These are phyloP conservation scores for Pouteria campechiana DNA, from an alignment of 179 eudicot genomes.

Conservation along the genomic window DNA sequence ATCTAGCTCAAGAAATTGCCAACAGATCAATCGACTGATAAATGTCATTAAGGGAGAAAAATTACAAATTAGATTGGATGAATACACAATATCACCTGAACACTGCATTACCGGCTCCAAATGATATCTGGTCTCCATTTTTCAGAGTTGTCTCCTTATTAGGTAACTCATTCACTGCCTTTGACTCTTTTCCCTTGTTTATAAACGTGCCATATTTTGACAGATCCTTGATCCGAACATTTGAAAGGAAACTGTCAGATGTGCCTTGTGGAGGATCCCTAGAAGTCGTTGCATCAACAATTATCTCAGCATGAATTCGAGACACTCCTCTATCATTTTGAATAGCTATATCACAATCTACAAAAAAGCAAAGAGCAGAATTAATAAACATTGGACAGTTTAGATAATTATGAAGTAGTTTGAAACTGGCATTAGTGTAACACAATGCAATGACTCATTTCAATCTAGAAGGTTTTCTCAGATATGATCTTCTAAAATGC, in stretches of 20 bases:
- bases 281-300: slow-evolving; percentile 58
- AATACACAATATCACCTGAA: slow-evolving; percentile 50
- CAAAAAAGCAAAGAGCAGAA: slow-evolving; percentile 6
- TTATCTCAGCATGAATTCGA: slow-evolving; percentile 81
- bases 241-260: slow-evolving; percentile 26
- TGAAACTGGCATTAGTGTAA: too few species aligned
- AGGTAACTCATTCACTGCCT: slow-evolving; percentile 71
- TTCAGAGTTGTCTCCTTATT: slow-evolving; percentile 47
- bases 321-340: slow-evolving; percentile 88
- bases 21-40: too few species aligned
- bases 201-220: slow-evolving; percentile 89
- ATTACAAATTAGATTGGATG: neutral
- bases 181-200: slow-evolving; percentile 22
- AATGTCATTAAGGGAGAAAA: neutral
- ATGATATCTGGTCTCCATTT: slow-evolving; percentile 72
- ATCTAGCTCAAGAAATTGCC: too few species aligned
- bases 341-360: slow-evolving; percentile 80
- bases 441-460: too few species aligned
- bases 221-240: slow-evolving; percentile 69
- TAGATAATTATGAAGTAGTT: too few species aligned
- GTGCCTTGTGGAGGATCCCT: slow-evolving; percentile 19
- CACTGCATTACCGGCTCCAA: slow-evolving; percentile 82
- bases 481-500: too few species aligned
- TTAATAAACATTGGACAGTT: neutral
- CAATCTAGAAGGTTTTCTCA: too few species aligned